These are phyloP conservation scores for Cordyceps tenuipes DNA, from an alignment of 2,329 filamentous ascomycete genomes.

Conservation along the genomic window DNA sequence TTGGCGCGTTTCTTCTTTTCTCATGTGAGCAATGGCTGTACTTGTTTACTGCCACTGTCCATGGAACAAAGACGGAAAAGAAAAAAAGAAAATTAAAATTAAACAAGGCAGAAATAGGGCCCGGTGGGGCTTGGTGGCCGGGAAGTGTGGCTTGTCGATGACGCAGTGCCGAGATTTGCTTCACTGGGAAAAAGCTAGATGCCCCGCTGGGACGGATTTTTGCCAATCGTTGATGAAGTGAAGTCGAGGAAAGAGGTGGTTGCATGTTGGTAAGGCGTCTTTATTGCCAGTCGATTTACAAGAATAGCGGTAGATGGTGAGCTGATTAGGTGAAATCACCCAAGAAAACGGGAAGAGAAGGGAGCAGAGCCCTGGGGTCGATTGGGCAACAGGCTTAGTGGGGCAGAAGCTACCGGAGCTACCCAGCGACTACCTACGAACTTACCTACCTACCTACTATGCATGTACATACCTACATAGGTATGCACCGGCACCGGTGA, in stretches of 20 bases:
- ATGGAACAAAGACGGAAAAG: background rate
- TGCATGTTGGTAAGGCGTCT: background rate
- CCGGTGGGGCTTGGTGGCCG: background rate
- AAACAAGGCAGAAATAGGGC: background rate
- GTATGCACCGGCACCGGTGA: too few species aligned
- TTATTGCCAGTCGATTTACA: background rate
- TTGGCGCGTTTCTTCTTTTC: background rate
- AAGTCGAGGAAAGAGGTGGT: background rate
- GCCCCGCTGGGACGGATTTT: background rate
- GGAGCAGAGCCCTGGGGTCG: too few species aligned
- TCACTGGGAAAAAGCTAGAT: slow-evolving; percentile 11
- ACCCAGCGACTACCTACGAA: background rate
- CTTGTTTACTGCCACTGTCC: too few species aligned
- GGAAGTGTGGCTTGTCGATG: slow-evolving; percentile 22
- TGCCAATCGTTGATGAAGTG: background rate
- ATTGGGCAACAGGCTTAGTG: background rate
- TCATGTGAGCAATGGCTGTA: background rate
- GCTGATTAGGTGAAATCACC: too few species aligned
- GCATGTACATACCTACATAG: too few species aligned
- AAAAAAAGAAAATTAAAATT: background rate
- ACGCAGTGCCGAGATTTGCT: slow-evolving; percentile 23
- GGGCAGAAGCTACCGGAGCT: background rate
- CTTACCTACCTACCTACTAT: too few species aligned
- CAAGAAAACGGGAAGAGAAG: too few species aligned
- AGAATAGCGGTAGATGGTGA: too few species aligned